Percentiles rank a stretch among this genome's conserved stretches.
phyloP scores from a whole-genome alignment of 2,329 filamentous ascomycete species.

The Biscogniauxia mediterranea region DNA sequence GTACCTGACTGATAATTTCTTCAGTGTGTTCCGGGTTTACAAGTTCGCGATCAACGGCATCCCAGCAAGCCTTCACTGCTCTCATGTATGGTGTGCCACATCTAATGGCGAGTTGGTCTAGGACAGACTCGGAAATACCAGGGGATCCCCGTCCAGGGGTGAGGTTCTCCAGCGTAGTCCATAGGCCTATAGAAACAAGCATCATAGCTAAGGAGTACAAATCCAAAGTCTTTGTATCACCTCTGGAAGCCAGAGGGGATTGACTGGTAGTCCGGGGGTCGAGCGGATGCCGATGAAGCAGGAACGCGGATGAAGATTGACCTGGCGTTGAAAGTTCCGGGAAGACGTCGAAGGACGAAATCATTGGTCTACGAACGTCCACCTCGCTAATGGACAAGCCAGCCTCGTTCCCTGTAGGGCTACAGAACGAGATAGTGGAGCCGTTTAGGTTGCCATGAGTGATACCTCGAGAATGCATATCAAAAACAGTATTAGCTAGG shows the following conservation, averaged over 20 bases:
- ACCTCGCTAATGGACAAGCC: conserved; percentile 46
- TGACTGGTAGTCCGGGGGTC: conserved; percentile 52
- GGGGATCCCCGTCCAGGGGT: conserved; percentile 44
- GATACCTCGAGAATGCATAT: conserved; percentile 67
- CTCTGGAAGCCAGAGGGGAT: conserved; percentile 47
- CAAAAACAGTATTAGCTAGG: conserved; percentile 69
- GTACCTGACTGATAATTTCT: conserved; percentile 51
- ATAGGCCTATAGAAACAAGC: conserved; percentile 72
- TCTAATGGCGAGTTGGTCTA: conserved; percentile 62
- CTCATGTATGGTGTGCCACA: conserved; percentile 75
- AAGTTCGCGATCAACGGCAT: conserved; percentile 64
- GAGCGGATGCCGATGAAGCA: conserved; percentile 65
- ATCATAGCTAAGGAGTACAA: conserved; percentile 73
- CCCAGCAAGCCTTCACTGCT: conserved; percentile 70
- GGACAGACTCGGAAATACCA: conserved; percentile 58
- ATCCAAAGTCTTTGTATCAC: conserved; percentile 61
- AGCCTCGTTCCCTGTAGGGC: conserved; percentile 41
- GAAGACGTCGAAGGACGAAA: conserved; percentile 76
- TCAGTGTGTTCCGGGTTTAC: conserved; percentile 46
- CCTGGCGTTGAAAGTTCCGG: conserved; percentile 43
- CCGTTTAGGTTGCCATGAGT: conserved; percentile 69
- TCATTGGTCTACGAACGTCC: conserved; percentile 65
- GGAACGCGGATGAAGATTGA: conserved; percentile 30
- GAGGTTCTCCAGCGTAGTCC: conserved; percentile 63
- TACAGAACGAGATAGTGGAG: conserved; percentile 66